phyloP scores from a whole-genome alignment of 2,329 filamentous ascomycete genomes.

The Harringtonia lauricola region DNA sequence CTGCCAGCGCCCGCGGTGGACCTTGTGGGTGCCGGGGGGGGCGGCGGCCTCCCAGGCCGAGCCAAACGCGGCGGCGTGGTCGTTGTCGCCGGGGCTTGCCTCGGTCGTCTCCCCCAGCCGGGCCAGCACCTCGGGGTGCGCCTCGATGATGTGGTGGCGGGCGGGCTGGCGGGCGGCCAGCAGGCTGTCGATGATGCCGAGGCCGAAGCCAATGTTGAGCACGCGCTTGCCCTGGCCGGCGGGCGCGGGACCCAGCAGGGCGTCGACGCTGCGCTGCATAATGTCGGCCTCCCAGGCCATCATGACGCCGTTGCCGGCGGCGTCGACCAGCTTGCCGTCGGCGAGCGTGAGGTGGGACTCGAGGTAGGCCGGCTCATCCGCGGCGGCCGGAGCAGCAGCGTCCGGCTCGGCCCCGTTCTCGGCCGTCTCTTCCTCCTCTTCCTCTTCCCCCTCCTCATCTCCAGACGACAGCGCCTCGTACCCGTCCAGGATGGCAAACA shows the following conservation, averaged over 20 bases:
- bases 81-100: constrained; percentile 38
- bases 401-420: constrained; percentile 22
- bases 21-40: constrained; percentile 57
- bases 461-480: constrained; percentile 62
- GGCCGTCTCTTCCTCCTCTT: constrained; percentile 25
- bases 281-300: constrained; percentile 88
- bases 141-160: constrained; percentile 76
- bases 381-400: constrained; percentile 20
- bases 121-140: constrained; percentile 65
- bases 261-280: constrained; percentile 66
- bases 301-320: constrained; percentile 76
- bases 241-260: constrained; percentile 43
- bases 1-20: constrained; percentile 72
- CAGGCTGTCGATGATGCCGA: constrained; percentile 77
- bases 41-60: constrained; percentile 40
- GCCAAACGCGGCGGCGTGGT: constrained; percentile 34
- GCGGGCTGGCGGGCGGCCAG: constrained; percentile 58
- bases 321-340: constrained; percentile 58
- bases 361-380: constrained; percentile 53
- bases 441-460: constrained; percentile 35
- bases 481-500: constrained; percentile 71
- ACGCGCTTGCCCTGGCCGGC: constrained; percentile 47
- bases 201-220: constrained; percentile 81
- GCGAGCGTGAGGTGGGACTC: constrained; percentile 54
- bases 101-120: constrained; percentile 41